Percentiles rank a stretch among this genome's conserved stretches.
phyloP scores from a whole-genome alignment of 495 filamentous ascomycete genomes.

The Talaromyces thailandensis region DNA sequence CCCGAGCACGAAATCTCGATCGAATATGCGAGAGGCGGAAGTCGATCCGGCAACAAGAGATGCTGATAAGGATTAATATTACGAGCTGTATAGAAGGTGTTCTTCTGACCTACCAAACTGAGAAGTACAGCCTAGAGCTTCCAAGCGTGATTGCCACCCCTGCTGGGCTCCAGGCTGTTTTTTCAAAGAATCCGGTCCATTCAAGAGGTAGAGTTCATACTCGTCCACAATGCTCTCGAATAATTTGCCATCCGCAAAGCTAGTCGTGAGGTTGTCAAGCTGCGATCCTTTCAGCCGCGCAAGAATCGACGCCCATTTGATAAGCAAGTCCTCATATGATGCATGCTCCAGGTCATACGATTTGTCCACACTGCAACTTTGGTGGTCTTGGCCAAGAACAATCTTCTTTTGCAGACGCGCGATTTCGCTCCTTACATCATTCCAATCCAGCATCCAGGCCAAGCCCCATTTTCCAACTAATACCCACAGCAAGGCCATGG shows the following conservation, averaged over 20 bases:
- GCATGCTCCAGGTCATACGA: constrained; percentile 16
- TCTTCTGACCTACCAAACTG: constrained; percentile 37
- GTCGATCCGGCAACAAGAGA: constrained; percentile 23
- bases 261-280: constrained; percentile 49
- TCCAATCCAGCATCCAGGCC: constrained; percentile 43
- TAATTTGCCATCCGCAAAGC: constrained; percentile 48
- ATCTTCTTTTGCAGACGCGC: constrained; percentile 25
- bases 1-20: constrained; percentile 42
- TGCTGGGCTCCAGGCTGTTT: neutral
- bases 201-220: constrained; percentile 36
- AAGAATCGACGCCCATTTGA: constrained; percentile 45
- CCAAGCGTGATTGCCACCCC: constrained; percentile 20
- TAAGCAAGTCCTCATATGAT: constrained; percentile 34
- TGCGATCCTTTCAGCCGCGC: constrained; percentile 35
- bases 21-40: constrained; percentile 28
- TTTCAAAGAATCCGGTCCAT: neutral
- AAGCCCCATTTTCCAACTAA: constrained; percentile 52
- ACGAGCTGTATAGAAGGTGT: neutral
- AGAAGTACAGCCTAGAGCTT: constrained; percentile 26
- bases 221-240: constrained; percentile 52
- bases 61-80: constrained; percentile 13
- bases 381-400: constrained; percentile 8
- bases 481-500: constrained; percentile 52
- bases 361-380: constrained; percentile 10
- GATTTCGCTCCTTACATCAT: constrained; percentile 44